Evolutionary conservation across 2,329 filamentous ascomycete genomes (phyloP).

Genomic region (Leptographium lundbergii): DNA sequence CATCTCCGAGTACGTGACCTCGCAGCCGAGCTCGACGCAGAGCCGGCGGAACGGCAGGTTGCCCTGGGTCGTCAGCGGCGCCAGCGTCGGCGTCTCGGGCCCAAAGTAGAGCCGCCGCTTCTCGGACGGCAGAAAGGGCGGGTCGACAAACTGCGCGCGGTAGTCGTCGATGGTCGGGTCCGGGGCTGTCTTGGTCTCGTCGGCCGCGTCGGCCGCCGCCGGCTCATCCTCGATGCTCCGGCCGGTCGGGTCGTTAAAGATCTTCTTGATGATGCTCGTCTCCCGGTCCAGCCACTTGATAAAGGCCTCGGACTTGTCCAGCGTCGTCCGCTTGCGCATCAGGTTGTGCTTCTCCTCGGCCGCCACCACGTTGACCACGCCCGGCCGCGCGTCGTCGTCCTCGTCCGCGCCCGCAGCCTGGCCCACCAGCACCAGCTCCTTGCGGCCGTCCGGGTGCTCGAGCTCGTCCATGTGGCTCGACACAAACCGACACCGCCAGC

Average conservation of each 20-base stretch:
- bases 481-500: conserved; percentile 92
- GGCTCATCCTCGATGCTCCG: conserved; percentile 3
- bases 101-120: conserved; percentile 92
- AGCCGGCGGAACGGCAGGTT: conserved; percentile 90
- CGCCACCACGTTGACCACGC: conserved; percentile 63
- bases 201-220: conserved; percentile 15
- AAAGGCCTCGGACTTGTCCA: conserved; percentile 64
- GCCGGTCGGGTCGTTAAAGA: conserved; percentile 27
- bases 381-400: conserved; percentile 42
- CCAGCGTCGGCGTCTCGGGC: conserved; percentile 82
- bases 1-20: conserved; percentile 97
- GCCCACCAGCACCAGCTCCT: conserved; percentile 61
- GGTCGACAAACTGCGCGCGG: conserved; percentile 70
- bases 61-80: conserved; percentile 89
- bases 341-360: conserved; percentile 61
- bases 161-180: conserved; percentile 41
- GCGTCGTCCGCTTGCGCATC: conserved; percentile 56
- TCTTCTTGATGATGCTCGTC: conserved; percentile 32
- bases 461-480: conserved; percentile 76
- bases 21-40: conserved; percentile 77
- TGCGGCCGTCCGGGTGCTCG: conserved; percentile 63
- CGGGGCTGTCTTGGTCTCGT: conserved; percentile 16
- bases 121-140: conserved; percentile 80
- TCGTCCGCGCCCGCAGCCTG: conserved; percentile 10
- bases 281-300: conserved; percentile 65